Conservation (phyloP, 2,329 filamentous ascomycete species). For the Paraconiothyrium brasiliense region DNA sequence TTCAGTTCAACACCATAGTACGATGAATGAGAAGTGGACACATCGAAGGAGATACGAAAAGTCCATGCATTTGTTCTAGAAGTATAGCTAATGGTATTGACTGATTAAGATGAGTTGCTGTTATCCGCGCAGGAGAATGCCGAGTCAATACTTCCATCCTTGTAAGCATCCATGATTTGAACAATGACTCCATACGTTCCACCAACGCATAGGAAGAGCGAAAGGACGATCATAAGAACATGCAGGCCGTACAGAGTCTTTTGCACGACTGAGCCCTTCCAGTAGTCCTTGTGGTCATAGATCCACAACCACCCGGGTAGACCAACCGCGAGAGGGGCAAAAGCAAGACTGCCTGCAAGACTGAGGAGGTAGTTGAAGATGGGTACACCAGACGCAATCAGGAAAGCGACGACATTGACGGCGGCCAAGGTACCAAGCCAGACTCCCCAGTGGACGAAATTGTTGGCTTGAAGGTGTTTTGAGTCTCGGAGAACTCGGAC, state of each 20-base stretch:
- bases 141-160: conserved; percentile 55
- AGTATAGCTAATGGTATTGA: neutral
- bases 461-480: conserved; percentile 61
- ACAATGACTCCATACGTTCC: conserved; percentile 62
- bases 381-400: conserved; percentile 64
- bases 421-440: conserved; percentile 60
- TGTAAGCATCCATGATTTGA: conserved; percentile 63
- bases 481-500: conserved; percentile 62
- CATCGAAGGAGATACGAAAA: no score
- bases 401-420: conserved; percentile 57
- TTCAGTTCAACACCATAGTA: no score
- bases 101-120: conserved; percentile 36
- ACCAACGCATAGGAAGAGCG: conserved; percentile 58
- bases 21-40: no score
- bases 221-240: conserved; percentile 55
- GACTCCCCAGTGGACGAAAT: conserved; percentile 59
- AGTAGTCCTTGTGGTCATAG: conserved; percentile 57
- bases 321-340: conserved; percentile 60
- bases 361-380: conserved; percentile 64
- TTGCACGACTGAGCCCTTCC: conserved; percentile 46
- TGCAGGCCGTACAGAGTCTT: conserved; percentile 54
- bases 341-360: conserved; percentile 60
- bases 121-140: conserved; percentile 45
- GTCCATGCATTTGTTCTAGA: neutral
- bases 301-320: conserved; percentile 63